Base-by-base conservation (phyloP, 345 rosid species). In the Eucalyptus albens region DNA sequence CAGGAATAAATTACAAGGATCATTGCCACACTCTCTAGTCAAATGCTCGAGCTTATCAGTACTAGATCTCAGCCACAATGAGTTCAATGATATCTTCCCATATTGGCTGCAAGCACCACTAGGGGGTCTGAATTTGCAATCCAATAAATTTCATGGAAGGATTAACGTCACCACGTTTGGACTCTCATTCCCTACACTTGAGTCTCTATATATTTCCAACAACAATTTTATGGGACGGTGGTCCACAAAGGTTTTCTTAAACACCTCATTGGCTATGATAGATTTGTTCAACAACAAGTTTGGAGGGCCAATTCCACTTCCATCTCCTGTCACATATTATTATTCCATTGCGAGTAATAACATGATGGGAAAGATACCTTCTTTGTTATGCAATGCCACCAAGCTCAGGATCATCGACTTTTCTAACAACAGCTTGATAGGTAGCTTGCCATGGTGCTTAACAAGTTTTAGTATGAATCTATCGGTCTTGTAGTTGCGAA, bases 261-360 rank as follows among this genome's bases (percentile, higher is more conserved):
- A 47, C 29, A 62, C 89, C 80, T 31, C 60, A 4, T 60, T 27
- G n/a, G 14, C 1, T 19, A 15, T 40, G 17, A 37, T 80, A 50
- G 53, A 50, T 50, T 50, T 50, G 19, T 50, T 45, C 17, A 86
- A 88, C 24, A 89, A 86, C 53, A 24, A 26, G 37, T 86, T 88
- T 24, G n/a, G 50, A 55, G 88, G 88, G 9, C 45, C 88, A 47
- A 29, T 82, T 10, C 89, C 90, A 8, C 62, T 45, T 56, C 91
- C 87, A 7, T 69, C 92, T 3, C 80, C 50, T 4, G 0, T 3
- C 29, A 44, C 49, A 2, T 0, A 0, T 0, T 37, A 37, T 33
- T 77, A 86, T 6, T 87, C 56, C 42, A 16, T 87, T 6, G 69
- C 91, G 4, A 62, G 27, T 50, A 88, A 83, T 67, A 62, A 62